Base-by-base conservation (phyloP, 2,329 filamentous ascomycete genomes). In the Neurospora sp. region DNA sequence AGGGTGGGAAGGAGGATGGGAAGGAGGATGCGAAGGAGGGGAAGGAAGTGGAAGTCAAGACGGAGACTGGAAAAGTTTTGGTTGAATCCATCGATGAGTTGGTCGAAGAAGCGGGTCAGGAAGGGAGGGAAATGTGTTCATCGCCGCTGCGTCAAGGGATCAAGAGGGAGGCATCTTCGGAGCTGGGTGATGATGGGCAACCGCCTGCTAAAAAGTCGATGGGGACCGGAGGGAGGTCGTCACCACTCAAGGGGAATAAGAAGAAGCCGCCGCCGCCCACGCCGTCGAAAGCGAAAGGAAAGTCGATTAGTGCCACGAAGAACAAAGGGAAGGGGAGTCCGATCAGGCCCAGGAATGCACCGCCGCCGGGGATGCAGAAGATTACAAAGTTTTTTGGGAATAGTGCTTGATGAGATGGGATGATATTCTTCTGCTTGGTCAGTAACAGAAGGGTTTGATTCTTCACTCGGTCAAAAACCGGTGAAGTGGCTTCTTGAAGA, bases 311-410 rank as follows among this genome's bases (percentile, higher is more conserved):
- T n/a, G 72, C 71, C 2, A 73, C 70, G 15, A 70, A 39, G 4
- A 66, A 70, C 17, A 28, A 66, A 9, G 43, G n/a, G 13, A 67
- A 17, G 8, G 52, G 43, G 15, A 70, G 69, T 36, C 69, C 69
- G n/a, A 38, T 66, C 17, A 62, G 4, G 23, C 52, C 2, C 8
- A 62, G 28, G 68, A 67, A 79, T 78, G 6, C 67, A 70, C 79
- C 76, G 68, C 72, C 71, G 70, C 72, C 74, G 4, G 80, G 81
- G 2, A 81, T 78, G 19, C 81, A 81, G 71, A 86, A 85, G 74
- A 84, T 84, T 36, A 84, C 82, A 0, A 83, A 80, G 70, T 84
- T 84, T 72, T 84, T 84, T 72, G 78, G 76, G 28, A 83, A 82
- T 68, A 82, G 81, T 70, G 78, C 81, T 10, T 83, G 74, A 80